phyloP scores from a whole-genome alignment of 345 rosid species.

The Eucalyptus brandiana region DNA sequence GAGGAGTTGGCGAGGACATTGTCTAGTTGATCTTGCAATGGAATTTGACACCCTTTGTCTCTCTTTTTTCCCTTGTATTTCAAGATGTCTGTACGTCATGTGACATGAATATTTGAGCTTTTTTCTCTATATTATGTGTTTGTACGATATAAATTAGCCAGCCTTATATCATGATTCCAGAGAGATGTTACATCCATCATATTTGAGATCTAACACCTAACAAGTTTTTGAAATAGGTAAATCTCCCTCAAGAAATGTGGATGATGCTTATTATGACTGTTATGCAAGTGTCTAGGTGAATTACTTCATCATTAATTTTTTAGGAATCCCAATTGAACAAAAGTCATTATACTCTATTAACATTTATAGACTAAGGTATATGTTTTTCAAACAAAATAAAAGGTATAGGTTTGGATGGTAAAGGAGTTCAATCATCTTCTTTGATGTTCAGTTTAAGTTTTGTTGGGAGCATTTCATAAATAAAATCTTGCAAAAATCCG shows the following conservation, averaged over 20 bases:
- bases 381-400: no score
- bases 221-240: neutral
- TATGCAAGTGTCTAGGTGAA: neutral
- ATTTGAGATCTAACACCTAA: neutral
- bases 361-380: neutral
- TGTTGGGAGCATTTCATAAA: neutral
- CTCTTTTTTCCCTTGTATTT: neutral
- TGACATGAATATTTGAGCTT: accelerated
- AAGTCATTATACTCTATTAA: neutral
- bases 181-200: neutral
- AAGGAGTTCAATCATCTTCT: neutral
- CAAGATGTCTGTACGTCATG: neutral
- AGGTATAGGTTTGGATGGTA: neutral
- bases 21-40: neutral
- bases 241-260: neutral
- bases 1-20: neutral
- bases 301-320: neutral
- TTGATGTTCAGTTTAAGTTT: neutral
- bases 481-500: neutral
- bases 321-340: neutral
- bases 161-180: neutral
- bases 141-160: neutral
- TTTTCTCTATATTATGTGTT: no score
- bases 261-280: neutral
- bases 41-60: neutral